Base-by-base conservation (phyloP, 441 rosid species). In the Daphne laureola region DNA sequence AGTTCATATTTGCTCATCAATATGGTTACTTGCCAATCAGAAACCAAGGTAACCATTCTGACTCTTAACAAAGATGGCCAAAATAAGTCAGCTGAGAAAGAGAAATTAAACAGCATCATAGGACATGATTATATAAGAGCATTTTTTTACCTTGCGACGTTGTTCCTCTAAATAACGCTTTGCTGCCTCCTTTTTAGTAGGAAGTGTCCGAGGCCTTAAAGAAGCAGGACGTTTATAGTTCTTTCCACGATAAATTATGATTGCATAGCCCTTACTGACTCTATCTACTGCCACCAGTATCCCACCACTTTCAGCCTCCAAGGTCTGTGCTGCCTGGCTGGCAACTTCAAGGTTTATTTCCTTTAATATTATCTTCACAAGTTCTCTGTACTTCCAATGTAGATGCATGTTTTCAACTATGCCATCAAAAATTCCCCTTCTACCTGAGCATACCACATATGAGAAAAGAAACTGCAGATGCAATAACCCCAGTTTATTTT, bases 361-460 rank as follows among this genome's bases (percentile, higher is more conserved):
- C 61, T 79, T 79, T 61, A 74, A 74, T 54, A 92, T 77, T 65
- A 93, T 67, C 80, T 87, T 93, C 71, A 89, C 92, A 63, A 90
- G 92, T 64, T 93, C 99, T 82, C 99, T 75, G 63, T 90, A 82
- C 75, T 89, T 89, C 99, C 97, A 87, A 65, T 93, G 97, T 59
- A 87, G 95, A 77, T 89, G 97, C 97, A 89, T 84, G 69, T 89
- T 89, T 77, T 89, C 96, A 60, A 86, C 67, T 49, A 94, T 87
- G 70, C 96, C 97, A 59, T 72, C 89, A 76, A 84, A 93, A 45
- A 84, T 84, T 5, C 95, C 95, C 55, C 92, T 72, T 71, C 89
- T 80, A 73, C 98, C 98, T 93, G 67, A 64, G 38, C 71, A 72
- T 57, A 57, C 27, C 71, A 57, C 58, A 52, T 46, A 36, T 17